Evolutionary conservation across 2,329 filamentous ascomycete species (phyloP).

Genomic region (Beauveria rudraprayagi): DNA sequence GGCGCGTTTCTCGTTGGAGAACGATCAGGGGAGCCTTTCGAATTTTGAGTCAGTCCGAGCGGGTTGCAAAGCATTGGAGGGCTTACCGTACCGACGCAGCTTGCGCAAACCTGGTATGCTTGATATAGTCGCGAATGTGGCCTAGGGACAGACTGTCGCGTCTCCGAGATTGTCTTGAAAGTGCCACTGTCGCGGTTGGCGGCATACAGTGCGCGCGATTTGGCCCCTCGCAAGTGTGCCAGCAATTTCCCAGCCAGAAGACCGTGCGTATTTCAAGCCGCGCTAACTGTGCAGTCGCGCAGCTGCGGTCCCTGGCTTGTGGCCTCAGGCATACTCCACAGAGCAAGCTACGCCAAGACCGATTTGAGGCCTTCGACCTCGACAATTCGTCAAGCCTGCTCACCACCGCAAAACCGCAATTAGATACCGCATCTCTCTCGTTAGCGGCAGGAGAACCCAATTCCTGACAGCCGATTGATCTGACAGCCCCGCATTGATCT

Average conservation of each 20-base stretch:
- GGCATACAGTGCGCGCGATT: constrained; percentile 13
- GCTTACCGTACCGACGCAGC: not conserved
- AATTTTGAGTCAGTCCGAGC: not conserved
- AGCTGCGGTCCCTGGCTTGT: not conserved
- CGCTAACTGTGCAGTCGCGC: constrained; percentile 12
- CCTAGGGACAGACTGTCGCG: constrained; percentile 8
- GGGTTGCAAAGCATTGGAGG: not conserved
- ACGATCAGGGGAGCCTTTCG: not conserved
- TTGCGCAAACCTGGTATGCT: not conserved
- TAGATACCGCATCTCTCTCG: not conserved
- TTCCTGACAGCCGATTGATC: not conserved
- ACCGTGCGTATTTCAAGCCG: constrained; percentile 2
- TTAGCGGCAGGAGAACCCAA: not conserved
- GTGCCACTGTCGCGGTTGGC: constrained; percentile 7
- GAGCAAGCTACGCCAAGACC: constrained; percentile 4
- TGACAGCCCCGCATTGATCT: constrained; percentile 7
- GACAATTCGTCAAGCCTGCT: constrained; percentile 2
- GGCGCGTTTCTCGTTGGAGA: constrained; percentile 3
- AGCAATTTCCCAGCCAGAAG: not conserved
- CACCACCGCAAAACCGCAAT: not conserved
- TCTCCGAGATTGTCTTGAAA: constrained; percentile 2
- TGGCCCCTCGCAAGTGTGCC: not conserved
- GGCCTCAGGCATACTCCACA: constrained; percentile 10
- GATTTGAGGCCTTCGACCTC: constrained; percentile 5
- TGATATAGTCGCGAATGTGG: not conserved